phyloP scores from a whole-genome alignment of 1,284 basidiomycete species.

The Rhodotorula mucilaginosa region DNA sequence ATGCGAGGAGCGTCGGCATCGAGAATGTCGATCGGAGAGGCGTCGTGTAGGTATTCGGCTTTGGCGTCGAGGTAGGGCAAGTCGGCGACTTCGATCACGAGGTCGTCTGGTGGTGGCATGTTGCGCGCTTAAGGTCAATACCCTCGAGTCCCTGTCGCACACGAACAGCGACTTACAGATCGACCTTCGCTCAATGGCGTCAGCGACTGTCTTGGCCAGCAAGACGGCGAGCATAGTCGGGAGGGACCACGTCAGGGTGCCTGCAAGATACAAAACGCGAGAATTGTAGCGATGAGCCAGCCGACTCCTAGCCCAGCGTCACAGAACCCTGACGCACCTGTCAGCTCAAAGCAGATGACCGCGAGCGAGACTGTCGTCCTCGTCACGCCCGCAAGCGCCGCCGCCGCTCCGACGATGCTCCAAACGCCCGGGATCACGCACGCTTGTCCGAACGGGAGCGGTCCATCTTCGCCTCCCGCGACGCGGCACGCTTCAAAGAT shows the following conservation, averaged over 20 bases:
- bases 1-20: slow-evolving; percentile 65
- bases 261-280: slow-evolving; percentile 43
- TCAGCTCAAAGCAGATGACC: slow-evolving; percentile 96
- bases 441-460: slow-evolving; percentile 43
- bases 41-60: slow-evolving; percentile 36
- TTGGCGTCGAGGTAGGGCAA: slow-evolving; percentile 78
- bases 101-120: slow-evolving; percentile 74
- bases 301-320: neutral
- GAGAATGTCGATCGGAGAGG: slow-evolving; percentile 46
- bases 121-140: slow-evolving; percentile 48
- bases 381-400: slow-evolving; percentile 55
- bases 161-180: slow-evolving; percentile 35
- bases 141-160: slow-evolving; percentile 65
- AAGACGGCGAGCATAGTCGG: slow-evolving; percentile 85
- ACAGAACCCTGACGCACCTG: slow-evolving; percentile 46
- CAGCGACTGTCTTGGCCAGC: slow-evolving; percentile 76
- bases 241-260: slow-evolving; percentile 83
- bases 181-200: slow-evolving; percentile 42
- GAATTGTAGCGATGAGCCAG: neutral
- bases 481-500: slow-evolving; percentile 57
- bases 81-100: slow-evolving; percentile 82
- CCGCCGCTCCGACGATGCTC: slow-evolving; percentile 50
- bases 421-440: slow-evolving; percentile 55
- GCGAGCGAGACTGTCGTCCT: slow-evolving; percentile 83
- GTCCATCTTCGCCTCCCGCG: slow-evolving; percentile 23